A percentile compares a stretch with the other conserved stretches of the same genome.
Conservation (phyloP, 805 yeast genomes). For the Kuraishia ogatae region DNA sequence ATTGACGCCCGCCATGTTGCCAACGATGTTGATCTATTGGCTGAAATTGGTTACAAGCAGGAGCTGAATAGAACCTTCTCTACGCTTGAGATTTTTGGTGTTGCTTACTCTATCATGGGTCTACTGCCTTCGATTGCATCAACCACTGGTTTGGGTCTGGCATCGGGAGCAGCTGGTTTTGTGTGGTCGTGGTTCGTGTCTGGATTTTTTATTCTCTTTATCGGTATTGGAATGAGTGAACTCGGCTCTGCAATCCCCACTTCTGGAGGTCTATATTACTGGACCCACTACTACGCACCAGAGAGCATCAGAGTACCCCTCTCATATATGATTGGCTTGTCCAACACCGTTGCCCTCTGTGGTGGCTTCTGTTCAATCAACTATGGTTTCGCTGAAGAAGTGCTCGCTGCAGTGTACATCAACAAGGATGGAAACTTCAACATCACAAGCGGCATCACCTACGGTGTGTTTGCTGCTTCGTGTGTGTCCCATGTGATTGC, state of each 20-base stretch:
- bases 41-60: constrained; percentile 56
- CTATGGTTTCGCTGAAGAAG: constrained; percentile 35
- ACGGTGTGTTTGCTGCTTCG: constrained; percentile 38
- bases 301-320: constrained; percentile 26
- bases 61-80: constrained; percentile 55
- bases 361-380: constrained; percentile 34
- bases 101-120: constrained; percentile 57
- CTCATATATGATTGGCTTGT: constrained; percentile 33
- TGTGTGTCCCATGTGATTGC: constrained; percentile 26
- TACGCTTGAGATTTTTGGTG: constrained; percentile 49
- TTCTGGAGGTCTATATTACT: constrained; percentile 54
- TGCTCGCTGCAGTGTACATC: constrained; percentile 33
- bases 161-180: constrained; percentile 51
- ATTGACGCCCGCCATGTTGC: constrained; percentile 20
- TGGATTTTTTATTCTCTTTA: constrained; percentile 38
- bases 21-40: constrained; percentile 25
- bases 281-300: constrained; percentile 35
- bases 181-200: constrained; percentile 52
- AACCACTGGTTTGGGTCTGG: constrained; percentile 43
- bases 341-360: constrained; percentile 32
- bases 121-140: constrained; percentile 59
- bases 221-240: constrained; percentile 53
- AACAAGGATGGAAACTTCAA: constrained; percentile 29
- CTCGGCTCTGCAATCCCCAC: constrained; percentile 55
- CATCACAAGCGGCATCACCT: constrained; percentile 27